Conservation (phyloP, 2,329 filamentous ascomycete genomes). For the Calonectria naviculata region DNA sequence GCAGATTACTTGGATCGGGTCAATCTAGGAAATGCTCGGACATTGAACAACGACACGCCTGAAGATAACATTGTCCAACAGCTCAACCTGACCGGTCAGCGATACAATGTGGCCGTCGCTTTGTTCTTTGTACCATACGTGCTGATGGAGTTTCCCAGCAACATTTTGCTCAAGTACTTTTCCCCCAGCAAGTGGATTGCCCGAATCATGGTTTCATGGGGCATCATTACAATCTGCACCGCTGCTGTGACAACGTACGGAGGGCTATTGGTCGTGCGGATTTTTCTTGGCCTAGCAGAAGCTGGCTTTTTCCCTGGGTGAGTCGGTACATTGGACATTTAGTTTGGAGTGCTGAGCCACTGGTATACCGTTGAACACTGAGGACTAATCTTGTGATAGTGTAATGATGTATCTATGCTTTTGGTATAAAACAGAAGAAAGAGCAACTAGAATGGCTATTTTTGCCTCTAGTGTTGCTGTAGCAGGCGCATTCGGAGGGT, state of each 20-base stretch:
- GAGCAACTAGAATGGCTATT: neutral
- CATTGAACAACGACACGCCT: neutral
- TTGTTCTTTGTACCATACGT: slow-evolving; percentile 25
- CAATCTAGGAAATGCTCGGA: neutral
- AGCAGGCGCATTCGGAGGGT: neutral
- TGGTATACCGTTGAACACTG: neutral
- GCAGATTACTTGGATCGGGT: neutral
- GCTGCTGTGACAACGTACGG: slow-evolving; percentile 59
- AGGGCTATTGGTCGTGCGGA: slow-evolving; percentile 28
- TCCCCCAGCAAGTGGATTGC: slow-evolving; percentile 48
- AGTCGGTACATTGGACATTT: neutral
- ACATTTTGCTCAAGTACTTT: slow-evolving; percentile 48
- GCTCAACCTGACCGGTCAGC: neutral
- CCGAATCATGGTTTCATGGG: slow-evolving; percentile 58
- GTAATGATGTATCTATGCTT: slow-evolving; percentile 3
- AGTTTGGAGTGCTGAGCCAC: too few species aligned
- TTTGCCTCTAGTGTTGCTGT: neutral
- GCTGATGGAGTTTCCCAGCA: slow-evolving; percentile 46
- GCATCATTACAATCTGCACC: slow-evolving; percentile 60
- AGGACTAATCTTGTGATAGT: neutral
- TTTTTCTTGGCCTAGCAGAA: neutral
- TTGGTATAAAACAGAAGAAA: neutral
- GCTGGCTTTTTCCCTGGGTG: neutral
- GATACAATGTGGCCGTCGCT: neutral
- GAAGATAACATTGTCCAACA: neutral